Conservation (phyloP, 2,329 filamentous ascomycete species). For the Lachnellula subtilissima region DNA sequence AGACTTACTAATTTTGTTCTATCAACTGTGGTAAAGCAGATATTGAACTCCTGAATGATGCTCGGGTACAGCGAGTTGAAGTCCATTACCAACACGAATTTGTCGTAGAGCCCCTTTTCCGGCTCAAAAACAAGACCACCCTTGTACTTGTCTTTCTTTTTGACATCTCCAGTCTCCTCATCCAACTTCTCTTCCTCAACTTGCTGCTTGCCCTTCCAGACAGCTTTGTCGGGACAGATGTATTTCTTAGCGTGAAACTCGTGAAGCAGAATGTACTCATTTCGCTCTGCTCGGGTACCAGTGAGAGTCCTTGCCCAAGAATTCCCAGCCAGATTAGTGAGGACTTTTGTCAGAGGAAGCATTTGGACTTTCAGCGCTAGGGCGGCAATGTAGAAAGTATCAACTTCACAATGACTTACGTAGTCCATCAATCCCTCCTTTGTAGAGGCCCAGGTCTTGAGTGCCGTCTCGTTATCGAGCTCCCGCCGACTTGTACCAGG, state of each 20-base stretch:
- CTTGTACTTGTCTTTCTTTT: conserved; percentile 99
- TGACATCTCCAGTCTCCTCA: conserved; percentile 68
- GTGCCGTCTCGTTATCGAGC: conserved; percentile 78
- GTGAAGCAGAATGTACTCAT: conserved; percentile 98
- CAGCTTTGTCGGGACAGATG: conserved; percentile 93
- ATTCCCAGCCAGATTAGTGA: conserved; percentile 95
- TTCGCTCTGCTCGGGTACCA: conserved; percentile 92
- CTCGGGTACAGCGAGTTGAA: conserved; percentile 99
- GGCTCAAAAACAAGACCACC: conserved; percentile 97
- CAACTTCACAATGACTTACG: conserved; percentile 86
- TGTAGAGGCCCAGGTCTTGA: conserved; percentile 81
- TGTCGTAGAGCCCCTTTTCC: conserved; percentile 95
- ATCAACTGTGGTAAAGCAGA: conserved; percentile 97
- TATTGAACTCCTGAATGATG: conserved; percentile 99
- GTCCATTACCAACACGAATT: conserved; percentile 98
- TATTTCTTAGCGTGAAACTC: conserved; percentile 97
- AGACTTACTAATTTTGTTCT: conserved; percentile 61
- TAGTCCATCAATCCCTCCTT: conserved; percentile 89
- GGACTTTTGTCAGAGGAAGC: conserved; percentile 85
- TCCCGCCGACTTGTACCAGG: conserved; percentile 63
- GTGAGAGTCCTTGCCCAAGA: conserved; percentile 96
- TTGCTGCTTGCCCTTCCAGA: conserved; percentile 69
- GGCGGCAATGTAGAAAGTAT: conserved; percentile 93
- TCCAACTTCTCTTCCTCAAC: conserved; percentile 65
- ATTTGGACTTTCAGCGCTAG: conserved; percentile 86